phyloP scores from a whole-genome alignment of 1,284 basidiomycete species.

The Phellinidium pouzarii region DNA sequence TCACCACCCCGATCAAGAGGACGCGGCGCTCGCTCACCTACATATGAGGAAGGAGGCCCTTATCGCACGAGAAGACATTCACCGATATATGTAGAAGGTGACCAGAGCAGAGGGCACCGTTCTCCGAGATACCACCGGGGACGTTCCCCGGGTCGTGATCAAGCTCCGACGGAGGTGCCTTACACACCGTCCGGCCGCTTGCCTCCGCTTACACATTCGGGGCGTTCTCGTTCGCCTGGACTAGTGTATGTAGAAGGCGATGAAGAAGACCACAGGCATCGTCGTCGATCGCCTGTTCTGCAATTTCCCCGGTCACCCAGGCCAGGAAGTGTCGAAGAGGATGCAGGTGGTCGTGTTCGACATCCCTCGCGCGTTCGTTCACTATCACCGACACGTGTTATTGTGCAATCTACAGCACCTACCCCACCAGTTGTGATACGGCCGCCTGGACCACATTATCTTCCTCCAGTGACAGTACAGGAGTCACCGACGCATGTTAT shows the following conservation, averaged over 20 bases:
- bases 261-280: neutral
- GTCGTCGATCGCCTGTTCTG: no score
- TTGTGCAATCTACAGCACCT: conserved; percentile 5
- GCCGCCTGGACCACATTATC: neutral
- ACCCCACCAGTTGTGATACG: conserved; percentile 4
- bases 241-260: neutral
- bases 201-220: neutral
- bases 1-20: neutral
- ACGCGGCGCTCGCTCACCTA: neutral
- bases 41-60: neutral
- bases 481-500: neutral
- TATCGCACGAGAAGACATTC: neutral
- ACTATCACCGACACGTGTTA: neutral
- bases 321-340: neutral
- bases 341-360: neutral
- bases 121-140: no score
- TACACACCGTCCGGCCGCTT: neutral
- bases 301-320: no score
- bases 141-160: neutral
- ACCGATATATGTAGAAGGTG: neutral
- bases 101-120: no score
- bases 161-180: neutral
- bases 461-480: neutral
- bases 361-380: neutral
- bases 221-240: neutral